These are phyloP conservation scores for Jacaranda mimosifolia DNA, from an alignment of 257 asterid genomes.

Conservation along the genomic window DNA sequence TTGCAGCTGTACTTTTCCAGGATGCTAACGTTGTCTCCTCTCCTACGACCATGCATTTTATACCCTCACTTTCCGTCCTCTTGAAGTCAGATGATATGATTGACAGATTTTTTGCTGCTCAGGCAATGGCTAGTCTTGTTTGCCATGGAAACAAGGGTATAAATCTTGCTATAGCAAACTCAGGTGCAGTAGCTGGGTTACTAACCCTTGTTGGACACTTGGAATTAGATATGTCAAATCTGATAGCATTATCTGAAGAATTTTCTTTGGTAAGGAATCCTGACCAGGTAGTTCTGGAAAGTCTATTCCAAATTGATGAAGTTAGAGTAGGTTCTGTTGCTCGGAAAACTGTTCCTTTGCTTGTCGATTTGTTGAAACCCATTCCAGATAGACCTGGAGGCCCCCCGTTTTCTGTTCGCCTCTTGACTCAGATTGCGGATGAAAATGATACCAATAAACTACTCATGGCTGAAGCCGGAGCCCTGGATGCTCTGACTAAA, in stretches of 20 bases:
- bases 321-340: conserved; percentile 76
- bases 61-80: conserved; percentile 61
- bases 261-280: conserved; percentile 79
- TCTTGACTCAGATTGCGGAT: conserved; percentile 78
- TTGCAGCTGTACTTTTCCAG: conserved; percentile 80
- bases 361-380: conserved; percentile 89
- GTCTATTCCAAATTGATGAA: conserved; percentile 74
- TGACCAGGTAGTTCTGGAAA: conserved; percentile 69
- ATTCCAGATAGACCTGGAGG: conserved; percentile 89
- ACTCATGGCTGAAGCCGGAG: conserved; percentile 90
- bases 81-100: conserved; percentile 75
- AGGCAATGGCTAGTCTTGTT: conserved; percentile 84
- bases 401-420: conserved; percentile 71
- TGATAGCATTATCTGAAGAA: conserved; percentile 73
- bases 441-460: conserved; percentile 77
- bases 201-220: conserved; percentile 68
- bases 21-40: conserved; percentile 63
- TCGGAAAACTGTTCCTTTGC: conserved; percentile 71
- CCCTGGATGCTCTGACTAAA: conserved; percentile 75
- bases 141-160: conserved; percentile 65
- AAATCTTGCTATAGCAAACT: conserved; percentile 74
- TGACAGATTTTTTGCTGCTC: conserved; percentile 82
- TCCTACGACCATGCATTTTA: conserved; percentile 61
- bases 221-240: conserved; percentile 72
- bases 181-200: conserved; percentile 78